Evolutionary conservation across 805 yeast species (phyloP).

Genomic region (Barnettozyma salicaria): DNA sequence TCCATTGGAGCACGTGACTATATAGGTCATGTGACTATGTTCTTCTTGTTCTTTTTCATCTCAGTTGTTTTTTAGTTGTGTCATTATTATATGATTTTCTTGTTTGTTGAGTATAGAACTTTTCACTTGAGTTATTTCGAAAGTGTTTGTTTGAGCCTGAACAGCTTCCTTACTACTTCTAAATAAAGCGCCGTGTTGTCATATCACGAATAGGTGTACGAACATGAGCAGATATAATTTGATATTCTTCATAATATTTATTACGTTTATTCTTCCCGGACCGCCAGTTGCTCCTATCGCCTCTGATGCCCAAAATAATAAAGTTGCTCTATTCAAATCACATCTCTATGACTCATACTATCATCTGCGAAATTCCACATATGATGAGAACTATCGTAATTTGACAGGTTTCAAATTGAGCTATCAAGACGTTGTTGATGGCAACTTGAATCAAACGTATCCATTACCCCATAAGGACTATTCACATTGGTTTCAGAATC

Average conservation of each 20-base stretch:
- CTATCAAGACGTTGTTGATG: conserved; percentile 49
- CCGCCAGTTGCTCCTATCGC: conserved; percentile 28
- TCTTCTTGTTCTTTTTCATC: background rate
- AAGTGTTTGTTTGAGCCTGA: too few relatives aligned
- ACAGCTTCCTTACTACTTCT: too few relatives aligned
- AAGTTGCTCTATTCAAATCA: conserved; percentile 33
- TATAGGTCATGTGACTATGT: background rate
- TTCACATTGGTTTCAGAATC: conserved; percentile 41
- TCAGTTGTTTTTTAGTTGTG: too few relatives aligned
- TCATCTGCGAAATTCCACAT: conserved; percentile 37
- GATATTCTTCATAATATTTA: conserved; percentile 23
- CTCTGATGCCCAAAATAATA: conserved; percentile 31
- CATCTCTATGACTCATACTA: conserved; percentile 30
- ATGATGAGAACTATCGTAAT: conserved; percentile 54
- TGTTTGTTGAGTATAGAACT: too few relatives aligned
- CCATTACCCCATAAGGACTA: conserved; percentile 47
- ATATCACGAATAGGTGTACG: too few relatives aligned
- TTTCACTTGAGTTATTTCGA: too few relatives aligned
- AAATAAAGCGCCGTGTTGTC: too few relatives aligned
- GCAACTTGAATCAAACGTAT: conserved; percentile 44
- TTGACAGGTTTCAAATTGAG: conserved; percentile 67
- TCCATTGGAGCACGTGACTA: too few relatives aligned
- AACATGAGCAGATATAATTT: conserved; percentile 22
- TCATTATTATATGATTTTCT: too few relatives aligned
- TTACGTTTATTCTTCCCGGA: conserved; percentile 37